A percentile compares a stretch with the other conserved stretches of the same genome.
phyloP scores from a whole-genome alignment of 176 grass and related monocot genomes.

The Raddia distichophylla region DNA sequence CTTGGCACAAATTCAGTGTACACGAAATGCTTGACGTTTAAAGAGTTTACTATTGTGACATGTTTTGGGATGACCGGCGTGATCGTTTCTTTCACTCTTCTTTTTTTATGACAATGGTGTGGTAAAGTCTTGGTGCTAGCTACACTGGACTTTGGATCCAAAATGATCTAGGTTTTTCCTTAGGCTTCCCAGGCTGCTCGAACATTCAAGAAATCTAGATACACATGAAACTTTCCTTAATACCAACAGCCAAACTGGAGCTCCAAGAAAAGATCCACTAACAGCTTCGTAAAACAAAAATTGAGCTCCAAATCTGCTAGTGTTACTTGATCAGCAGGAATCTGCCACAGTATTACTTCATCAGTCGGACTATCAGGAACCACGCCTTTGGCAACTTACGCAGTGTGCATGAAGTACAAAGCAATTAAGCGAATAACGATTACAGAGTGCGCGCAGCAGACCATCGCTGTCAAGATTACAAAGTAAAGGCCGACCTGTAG shows the following conservation, averaged over 20 bases:
- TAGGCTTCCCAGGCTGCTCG: background rate
- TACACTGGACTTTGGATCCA: too few relatives aligned
- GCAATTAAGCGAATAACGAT: slow-evolving; percentile 6
- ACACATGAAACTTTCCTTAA: background rate
- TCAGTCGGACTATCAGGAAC: background rate
- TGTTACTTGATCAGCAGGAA: too few relatives aligned
- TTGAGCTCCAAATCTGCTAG: background rate
- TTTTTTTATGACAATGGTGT: background rate
- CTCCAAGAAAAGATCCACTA: background rate
- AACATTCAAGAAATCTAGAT: background rate
- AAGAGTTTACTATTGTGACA: too few relatives aligned
- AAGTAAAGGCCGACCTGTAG: slow-evolving; percentile 4
- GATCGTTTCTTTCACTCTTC: too few relatives aligned
- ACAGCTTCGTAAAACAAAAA: background rate
- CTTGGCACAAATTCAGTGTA: background rate
- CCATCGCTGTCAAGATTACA: slow-evolving; percentile 17
- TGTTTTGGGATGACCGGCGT: too few relatives aligned
- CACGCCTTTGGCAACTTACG: background rate
- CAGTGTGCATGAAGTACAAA: background rate
- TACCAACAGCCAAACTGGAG: background rate
- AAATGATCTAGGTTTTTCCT: background rate
- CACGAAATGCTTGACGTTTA: too few relatives aligned
- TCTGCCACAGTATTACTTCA: background rate
- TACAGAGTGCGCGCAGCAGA: background rate
- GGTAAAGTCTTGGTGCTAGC: background rate